Evolutionary conservation across 225 moss, liverwort and hornwort species (phyloP), one percentile per base, ranked within the genome.

Genomic region (Neckera pumila): DNA sequence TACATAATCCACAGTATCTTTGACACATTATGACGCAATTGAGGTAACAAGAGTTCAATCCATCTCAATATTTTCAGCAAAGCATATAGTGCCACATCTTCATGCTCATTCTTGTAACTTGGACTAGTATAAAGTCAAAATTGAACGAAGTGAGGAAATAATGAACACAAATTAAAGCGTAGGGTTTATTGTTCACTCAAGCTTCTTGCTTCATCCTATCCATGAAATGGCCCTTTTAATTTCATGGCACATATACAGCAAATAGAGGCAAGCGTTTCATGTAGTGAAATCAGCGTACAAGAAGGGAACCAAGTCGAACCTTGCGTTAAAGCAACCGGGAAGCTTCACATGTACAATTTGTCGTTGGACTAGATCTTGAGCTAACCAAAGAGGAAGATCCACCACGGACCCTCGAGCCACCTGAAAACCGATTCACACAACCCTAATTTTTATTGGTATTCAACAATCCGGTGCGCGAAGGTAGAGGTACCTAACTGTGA

Each of bases 351-450:
- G 84, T 78, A 95, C 92, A 60, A 94, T 91, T 82, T 93, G 93
- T 74, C 98, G 92, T 64, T 89, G 94, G 69, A 93, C 86, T 65
- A 98, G 90, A 33, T 97, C 98, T 86, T 97, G 95, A 75, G 96
- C 98, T 71, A 98, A 86, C 98, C 97, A 98, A 49, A 97, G 88
- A 28, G 96, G 98, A 67, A 98, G 88, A 21, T 98, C 97, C 56
- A 97, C 96, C 62, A 86, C 89, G 12, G 98, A 95, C 45, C 97
- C 96, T 82, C 93, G 90, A 64, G 95, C 94, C 79, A 98, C 97
- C 98, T 98, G 87, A 71, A 81, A 83, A 49, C 61, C 33, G 13
- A 83, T 83, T 75, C 67, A 64, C 59, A 80, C 3, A 86, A 58
- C 56, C 61, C 79, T 79, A 26, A 3, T 45, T 72, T 15, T 56